Percentiles rank a stretch among this genome's conserved stretches.
phyloP scores from a whole-genome alignment of 495 filamentous ascomycete species.

The Entonaema liquescens region DNA sequence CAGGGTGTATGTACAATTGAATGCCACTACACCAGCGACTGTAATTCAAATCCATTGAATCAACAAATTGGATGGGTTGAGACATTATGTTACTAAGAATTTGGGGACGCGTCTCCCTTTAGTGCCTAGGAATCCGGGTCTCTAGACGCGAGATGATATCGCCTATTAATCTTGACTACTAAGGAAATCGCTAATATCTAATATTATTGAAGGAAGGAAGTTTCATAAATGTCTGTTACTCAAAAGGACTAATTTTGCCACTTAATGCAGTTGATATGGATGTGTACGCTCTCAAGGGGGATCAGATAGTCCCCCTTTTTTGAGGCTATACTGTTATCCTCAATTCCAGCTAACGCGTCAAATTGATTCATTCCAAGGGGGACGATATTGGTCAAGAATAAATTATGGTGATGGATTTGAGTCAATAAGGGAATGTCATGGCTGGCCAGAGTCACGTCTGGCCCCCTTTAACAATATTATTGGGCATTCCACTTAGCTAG shows the following conservation, averaged over 20 bases:
- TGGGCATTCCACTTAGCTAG: neutral
- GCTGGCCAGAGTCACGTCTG: neutral
- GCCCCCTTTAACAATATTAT: neutral
- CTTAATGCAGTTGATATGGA: neutral
- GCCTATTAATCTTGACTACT: neutral
- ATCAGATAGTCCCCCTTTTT: neutral
- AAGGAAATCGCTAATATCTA: neutral
- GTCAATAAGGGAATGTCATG: neutral
- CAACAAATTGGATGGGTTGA: constrained; percentile 1
- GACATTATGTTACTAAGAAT: constrained; percentile 3
- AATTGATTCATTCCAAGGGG: neutral
- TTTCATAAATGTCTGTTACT: neutral
- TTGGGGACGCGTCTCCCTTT: neutral
- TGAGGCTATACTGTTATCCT: neutral
- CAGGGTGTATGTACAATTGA: constrained; percentile 18
- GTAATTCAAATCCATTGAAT: constrained; percentile 28
- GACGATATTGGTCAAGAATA: neutral
- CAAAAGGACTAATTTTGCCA: neutral
- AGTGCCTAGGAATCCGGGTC: neutral
- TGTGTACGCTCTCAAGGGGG: neutral
- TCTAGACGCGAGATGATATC: neutral
- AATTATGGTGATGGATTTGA: neutral
- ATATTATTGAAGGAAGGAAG: neutral
- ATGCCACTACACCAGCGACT: constrained; percentile 1
- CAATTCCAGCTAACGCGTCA: neutral